Base-by-base conservation (phyloP, 2,329 filamentous ascomycete species). In the Coniochaeta pulveracea region DNA sequence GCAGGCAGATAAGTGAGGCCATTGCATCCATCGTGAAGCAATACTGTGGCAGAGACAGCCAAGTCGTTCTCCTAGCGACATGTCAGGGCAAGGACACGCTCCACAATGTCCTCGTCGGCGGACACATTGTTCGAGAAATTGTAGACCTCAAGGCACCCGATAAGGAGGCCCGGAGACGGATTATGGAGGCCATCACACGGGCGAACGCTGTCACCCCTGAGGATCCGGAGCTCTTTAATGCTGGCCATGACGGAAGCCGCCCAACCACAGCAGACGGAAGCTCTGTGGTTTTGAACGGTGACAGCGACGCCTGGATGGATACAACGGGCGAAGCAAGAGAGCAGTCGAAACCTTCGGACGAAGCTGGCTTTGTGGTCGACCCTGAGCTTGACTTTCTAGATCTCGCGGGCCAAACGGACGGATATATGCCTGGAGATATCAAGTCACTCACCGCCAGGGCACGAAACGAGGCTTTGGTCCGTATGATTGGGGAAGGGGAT, bases 401-500 rank as follows among this genome's bases (percentile, higher is more conserved):
- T 41, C 70, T 98, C 36, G 86, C 93, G 12, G 88, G 91, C 2
- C 80, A 89, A 45, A 96, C 89, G 0, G 91, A 98, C 50, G 91
- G 91, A 1, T 98, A 96, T 52, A 95, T 96, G 88, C 89, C 91
- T 1, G 91, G 88, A 4, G 91, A 98, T 54, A 66, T 98, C 23
- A 77, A 81, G 11, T 69, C 95, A 3, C 72, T 98, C 9, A 82
- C 93, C 12, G 80, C 85, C 9, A 74, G 91, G 37, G 89, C 91
- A 23, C 76, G 88, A 34, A 94, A 89, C 46, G 91, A 96, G 58
- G 85, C 89, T 17, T 71, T 98, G 11, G 93, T 96, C 45, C 80
- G 89, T 8, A 80, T 80, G 6, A 79, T 96, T 18, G 61, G 63
- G 27, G 55, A 61, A 2, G 59, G 37, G 6, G 34, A 40, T 26